Percentiles rank a stretch among this genome's conserved stretches.
Evolutionary conservation across 2,329 filamentous ascomycete species (phyloP).

Genomic region (Fusarium sp.): DNA sequence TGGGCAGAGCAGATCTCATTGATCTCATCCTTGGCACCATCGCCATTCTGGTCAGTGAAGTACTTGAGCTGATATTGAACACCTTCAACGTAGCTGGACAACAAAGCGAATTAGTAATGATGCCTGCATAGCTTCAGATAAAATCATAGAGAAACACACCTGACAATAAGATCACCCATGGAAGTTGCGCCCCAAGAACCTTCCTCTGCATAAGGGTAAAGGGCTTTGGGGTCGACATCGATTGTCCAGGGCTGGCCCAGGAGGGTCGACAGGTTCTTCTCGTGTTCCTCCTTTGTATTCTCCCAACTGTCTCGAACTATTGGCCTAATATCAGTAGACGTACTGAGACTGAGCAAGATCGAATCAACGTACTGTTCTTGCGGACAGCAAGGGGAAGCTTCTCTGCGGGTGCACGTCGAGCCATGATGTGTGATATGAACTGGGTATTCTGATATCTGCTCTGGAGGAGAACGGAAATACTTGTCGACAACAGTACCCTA

Average conservation of each 20-base stretch:
- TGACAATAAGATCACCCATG: conserved; percentile 57
- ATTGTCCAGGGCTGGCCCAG: conserved; percentile 63
- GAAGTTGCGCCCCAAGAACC: conserved; percentile 55
- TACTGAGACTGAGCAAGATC: no score
- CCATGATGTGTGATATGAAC: conserved; percentile 29
- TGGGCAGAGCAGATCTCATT: conserved; percentile 59
- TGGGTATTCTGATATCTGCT: background rate
- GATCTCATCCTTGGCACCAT: conserved; percentile 57
- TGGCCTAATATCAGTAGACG: background rate
- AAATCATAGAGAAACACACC: conserved; percentile 47
- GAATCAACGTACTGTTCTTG: conserved; percentile 59
- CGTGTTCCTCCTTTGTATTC: conserved; percentile 57
- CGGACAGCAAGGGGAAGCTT: conserved; percentile 63
- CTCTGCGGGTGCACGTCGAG: conserved; percentile 57
- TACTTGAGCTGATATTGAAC: conserved; percentile 55
- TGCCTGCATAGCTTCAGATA: background rate
- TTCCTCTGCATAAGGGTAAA: conserved; percentile 60
- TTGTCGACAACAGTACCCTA: background rate
- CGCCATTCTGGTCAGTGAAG: conserved; percentile 52
- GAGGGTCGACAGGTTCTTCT: conserved; percentile 56
- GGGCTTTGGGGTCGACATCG: conserved; percentile 58
- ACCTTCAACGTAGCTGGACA: conserved; percentile 57
- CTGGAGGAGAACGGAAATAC: background rate
- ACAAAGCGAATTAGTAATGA: background rate
- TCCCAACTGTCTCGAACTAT: conserved; percentile 66